Conservation (phyloP, 2,329 filamentous ascomycete species). For the Thyridium curvatum region DNA sequence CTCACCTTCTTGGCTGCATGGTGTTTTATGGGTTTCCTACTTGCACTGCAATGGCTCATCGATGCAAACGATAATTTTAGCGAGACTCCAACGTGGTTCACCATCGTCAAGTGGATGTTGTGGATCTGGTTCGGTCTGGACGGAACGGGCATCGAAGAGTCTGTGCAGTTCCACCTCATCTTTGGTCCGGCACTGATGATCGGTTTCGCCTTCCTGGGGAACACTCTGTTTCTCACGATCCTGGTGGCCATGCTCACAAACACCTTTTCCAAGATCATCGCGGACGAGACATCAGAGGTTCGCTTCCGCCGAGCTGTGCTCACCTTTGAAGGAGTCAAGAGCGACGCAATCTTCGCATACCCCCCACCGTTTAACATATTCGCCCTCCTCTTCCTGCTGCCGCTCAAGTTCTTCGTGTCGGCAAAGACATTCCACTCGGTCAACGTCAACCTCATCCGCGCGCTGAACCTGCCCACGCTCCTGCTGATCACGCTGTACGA, state of each 20-base stretch:
- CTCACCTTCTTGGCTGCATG: slow-evolving; percentile 60
- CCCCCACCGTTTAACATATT: slow-evolving; percentile 65
- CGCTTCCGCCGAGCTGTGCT: slow-evolving; percentile 66
- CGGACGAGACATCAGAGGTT: slow-evolving; percentile 62
- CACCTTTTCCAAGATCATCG: slow-evolving; percentile 65
- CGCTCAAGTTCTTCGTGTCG: slow-evolving; percentile 56
- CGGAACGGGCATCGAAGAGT: slow-evolving; percentile 46
- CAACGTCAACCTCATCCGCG: slow-evolving; percentile 59
- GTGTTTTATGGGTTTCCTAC: slow-evolving; percentile 66
- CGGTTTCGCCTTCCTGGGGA: slow-evolving; percentile 66
- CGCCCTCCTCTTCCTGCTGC: slow-evolving; percentile 56
- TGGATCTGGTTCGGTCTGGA: slow-evolving; percentile 78
- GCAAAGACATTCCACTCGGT: slow-evolving; percentile 64
- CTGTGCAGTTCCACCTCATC: slow-evolving; percentile 55
- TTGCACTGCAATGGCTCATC: slow-evolving; percentile 62
- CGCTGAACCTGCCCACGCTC: slow-evolving; percentile 58
- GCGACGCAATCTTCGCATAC: slow-evolving; percentile 64
- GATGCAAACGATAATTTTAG: slow-evolving; percentile 13
- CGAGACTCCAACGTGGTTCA: slow-evolving; percentile 29
- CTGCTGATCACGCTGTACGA: slow-evolving; percentile 57
- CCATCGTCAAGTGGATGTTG: slow-evolving; percentile 70
- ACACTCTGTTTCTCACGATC: slow-evolving; percentile 69
- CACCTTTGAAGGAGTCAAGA: slow-evolving; percentile 69
- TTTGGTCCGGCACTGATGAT: slow-evolving; percentile 66
- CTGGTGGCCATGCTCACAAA: slow-evolving; percentile 68